A percentile compares a stretch with the other conserved stretches of the same genome.
Conservation (phyloP, 2,329 filamentous ascomycete genomes). For the Monosporascus sp. region DNA sequence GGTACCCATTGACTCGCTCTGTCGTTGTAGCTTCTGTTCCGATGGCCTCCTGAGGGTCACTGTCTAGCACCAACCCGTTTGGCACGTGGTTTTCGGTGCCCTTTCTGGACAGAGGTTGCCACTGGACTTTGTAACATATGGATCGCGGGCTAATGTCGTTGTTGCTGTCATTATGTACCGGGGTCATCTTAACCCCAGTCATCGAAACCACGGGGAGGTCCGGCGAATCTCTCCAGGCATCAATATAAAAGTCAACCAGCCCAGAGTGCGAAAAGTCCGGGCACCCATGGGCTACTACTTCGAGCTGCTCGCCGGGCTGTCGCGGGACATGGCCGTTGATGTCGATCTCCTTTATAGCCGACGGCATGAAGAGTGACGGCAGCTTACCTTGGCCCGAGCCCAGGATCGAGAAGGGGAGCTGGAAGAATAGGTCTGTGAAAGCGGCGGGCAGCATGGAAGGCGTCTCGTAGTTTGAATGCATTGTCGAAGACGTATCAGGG, state of each 20-base stretch:
- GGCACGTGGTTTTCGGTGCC: too few species aligned
- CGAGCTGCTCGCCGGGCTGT: conserved; percentile 23
- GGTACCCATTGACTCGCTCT: too few species aligned
- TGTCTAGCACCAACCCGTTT: too few species aligned
- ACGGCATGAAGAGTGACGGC: conserved; percentile 37
- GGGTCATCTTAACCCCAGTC: neutral
- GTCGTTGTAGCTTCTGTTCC: too few species aligned
- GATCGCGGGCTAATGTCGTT: neutral
- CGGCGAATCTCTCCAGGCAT: neutral
- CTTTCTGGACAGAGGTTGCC: neutral
- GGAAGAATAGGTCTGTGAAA: conserved; percentile 32
- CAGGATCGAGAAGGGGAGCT: conserved; percentile 36
- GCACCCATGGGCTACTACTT: conserved; percentile 21
- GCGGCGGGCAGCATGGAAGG: conserved; percentile 32
- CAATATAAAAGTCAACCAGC: neutral
- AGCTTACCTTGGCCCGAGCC: conserved; percentile 23
- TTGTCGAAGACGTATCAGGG: conserved; percentile 32
- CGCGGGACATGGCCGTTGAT: conserved; percentile 26
- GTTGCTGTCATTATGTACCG: neutral
- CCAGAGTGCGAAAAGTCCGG: conserved; percentile 4
- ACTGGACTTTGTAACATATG: neutral
- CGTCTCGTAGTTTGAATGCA: conserved; percentile 29
- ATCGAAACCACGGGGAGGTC: neutral
- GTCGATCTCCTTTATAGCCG: conserved; percentile 32
- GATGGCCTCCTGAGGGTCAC: too few species aligned